Evolutionary conservation across 768 basidiomycete genomes (phyloP), one percentile per base, ranked within the genome.

Genomic region (Melanogaster broomeanus): DNA sequence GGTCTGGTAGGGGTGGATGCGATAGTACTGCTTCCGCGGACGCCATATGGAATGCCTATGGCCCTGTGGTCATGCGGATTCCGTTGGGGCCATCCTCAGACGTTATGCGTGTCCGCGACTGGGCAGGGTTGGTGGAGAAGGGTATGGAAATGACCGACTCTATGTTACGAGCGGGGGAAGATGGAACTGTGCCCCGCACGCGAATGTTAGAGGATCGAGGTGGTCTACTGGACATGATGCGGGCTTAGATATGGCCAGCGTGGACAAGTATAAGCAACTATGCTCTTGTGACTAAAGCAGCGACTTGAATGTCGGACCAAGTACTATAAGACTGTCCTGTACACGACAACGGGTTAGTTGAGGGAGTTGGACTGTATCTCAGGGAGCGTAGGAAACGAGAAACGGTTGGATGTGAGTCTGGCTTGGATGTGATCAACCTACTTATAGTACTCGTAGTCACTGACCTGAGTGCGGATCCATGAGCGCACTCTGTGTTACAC

Each of bases 121-220:
- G 73, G 16, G 73, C 57, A 2, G 69, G 61, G 43, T 55, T 65
- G 5, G 73, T 60, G 45, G 68, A 62, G 50, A 82, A 76, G 9
- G 85, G 83, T 53, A 87, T 80, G n/a, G 82, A 75, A 27, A 88
- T 82, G 41, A 81, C 75, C 43, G 78, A 78, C 63, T 88, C 87
- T 49, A 89, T 80, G 54, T 82, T 82, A 52, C 84, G 77, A 58
- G 77, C 67, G 34, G 81, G 74, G 6, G 78, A 73, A 6, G 73
- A 71, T 19, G 77, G 70, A 28, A 74, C 67, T 21, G 74, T 63
- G 53, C 67, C 76, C 47, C 78, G 74, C 51, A 87, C 81, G 35
- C 87, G 84, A 62, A 88, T 85, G 62, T 80, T 88, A 21, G 85
- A 75, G 0, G 85, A 82, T 63, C 86, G 80, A 12, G 81, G 73